phyloP scores from a whole-genome alignment of 2,329 filamentous ascomycete genomes.

The Diaporthe longicolla region DNA sequence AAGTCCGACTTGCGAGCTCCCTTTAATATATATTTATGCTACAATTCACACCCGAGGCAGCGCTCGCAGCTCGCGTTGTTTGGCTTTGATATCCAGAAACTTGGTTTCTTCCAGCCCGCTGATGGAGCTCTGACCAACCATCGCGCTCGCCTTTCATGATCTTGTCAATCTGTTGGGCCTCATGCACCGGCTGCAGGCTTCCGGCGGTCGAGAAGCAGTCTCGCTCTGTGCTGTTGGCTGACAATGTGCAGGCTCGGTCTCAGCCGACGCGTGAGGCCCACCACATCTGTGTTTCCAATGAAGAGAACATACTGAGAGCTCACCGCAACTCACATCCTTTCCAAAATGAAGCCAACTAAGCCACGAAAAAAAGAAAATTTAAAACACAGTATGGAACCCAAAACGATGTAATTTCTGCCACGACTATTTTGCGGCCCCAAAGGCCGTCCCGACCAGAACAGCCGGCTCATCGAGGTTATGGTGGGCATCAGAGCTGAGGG shows the following conservation, averaged over 20 bases:
- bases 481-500: constrained; percentile 53
- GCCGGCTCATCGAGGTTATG: constrained; percentile 56
- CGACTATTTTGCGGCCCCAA: constrained; percentile 34
- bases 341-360: not conserved
- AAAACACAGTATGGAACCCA: not conserved
- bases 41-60: not conserved
- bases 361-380: too few species aligned
- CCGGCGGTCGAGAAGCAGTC: not conserved
- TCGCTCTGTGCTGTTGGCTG: constrained; percentile 3
- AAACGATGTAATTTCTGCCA: not conserved
- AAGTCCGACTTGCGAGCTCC: not conserved
- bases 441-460: constrained; percentile 57
- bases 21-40: not conserved
- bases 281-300: not conserved
- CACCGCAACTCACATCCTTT: not conserved
- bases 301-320: not conserved
- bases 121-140: too few species aligned
- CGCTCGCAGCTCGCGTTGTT: too few species aligned
- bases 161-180: not conserved
- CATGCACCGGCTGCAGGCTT: not conserved
- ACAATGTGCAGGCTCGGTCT: not conserved
- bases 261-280: constrained; percentile 16
- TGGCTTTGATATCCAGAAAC: too few species aligned
- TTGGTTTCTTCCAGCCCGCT: not conserved
- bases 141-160: not conserved